Evolutionary conservation across 345 rosid genomes (phyloP).

Genomic region (Bretschneidera sinensis): DNA sequence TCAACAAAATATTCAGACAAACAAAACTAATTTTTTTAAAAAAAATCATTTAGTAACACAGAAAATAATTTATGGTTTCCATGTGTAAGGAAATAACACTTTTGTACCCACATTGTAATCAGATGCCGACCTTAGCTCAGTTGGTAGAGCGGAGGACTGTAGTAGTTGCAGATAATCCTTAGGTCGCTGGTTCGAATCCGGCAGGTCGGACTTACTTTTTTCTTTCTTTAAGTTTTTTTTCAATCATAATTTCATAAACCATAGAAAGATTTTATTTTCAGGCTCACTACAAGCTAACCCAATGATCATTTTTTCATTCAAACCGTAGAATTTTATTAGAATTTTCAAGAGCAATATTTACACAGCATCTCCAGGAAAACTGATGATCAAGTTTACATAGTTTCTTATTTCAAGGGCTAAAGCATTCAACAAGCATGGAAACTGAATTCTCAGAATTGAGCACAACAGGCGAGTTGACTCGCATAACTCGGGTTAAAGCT

Average conservation of each 20-base stretch:
- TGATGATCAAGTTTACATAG: background rate
- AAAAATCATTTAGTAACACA: too few relatives aligned
- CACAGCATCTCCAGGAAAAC: background rate
- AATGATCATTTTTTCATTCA: background rate
- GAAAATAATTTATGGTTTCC: too few relatives aligned
- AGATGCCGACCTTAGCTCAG: constrained; percentile 97
- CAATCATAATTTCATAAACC: too few relatives aligned
- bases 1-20: too few relatives aligned
- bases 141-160: constrained; percentile 79
- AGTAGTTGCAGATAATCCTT: constrained; percentile 19
- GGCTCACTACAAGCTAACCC: too few relatives aligned
- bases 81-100: too few relatives aligned
- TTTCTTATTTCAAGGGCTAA: constrained; percentile 13
- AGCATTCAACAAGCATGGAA: constrained; percentile 27
- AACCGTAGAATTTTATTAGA: background rate
- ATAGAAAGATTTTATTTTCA: too few relatives aligned
- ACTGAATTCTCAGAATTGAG: constrained; percentile 25
- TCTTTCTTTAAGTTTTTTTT: too few relatives aligned
- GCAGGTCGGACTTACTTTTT: constrained; percentile 44
- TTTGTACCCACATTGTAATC: too few relatives aligned
- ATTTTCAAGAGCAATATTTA: background rate
- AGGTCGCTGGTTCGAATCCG: constrained; percentile 71
- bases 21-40: too few relatives aligned
- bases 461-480: background rate
- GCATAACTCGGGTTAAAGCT: background rate